Conservation (phyloP, 2,329 filamentous ascomycete species). For the Salinomyces thailandicus region DNA sequence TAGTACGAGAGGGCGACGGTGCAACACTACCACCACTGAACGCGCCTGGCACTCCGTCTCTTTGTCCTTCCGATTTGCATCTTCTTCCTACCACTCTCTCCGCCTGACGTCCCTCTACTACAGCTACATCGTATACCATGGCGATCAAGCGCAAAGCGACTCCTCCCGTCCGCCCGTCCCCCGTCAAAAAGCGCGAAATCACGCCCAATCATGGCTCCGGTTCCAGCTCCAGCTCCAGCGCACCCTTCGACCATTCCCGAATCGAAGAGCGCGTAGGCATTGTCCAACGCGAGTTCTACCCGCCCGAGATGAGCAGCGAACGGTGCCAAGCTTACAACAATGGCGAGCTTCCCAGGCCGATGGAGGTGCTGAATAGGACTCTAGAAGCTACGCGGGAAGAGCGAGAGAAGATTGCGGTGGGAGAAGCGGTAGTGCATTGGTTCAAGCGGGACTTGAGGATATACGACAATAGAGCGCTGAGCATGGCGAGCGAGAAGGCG, state of each 20-base stretch:
- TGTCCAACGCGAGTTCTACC: conserved; percentile 59
- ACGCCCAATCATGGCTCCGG: conserved; percentile 3
- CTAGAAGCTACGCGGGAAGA: conserved; percentile 49
- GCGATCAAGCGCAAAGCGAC: conserved; percentile 22
- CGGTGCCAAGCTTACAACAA: conserved; percentile 64
- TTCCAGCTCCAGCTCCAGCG: conserved; percentile 2
- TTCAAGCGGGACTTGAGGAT: conserved; percentile 74
- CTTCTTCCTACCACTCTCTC: no score
- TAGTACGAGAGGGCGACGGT: no score
- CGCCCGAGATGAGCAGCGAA: conserved; percentile 72
- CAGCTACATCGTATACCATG: no score
- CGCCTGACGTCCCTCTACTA: no score
- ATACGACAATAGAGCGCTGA: conserved; percentile 62
- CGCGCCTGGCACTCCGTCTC: not conserved
- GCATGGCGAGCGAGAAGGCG: conserved; percentile 56
- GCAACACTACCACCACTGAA: not conserved
- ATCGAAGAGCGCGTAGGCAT: conserved; percentile 30
- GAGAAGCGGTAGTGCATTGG: conserved; percentile 70
- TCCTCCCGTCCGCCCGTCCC: conserved; percentile 19
- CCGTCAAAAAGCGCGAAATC: conserved; percentile 15
- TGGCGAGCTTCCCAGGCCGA: conserved; percentile 60
- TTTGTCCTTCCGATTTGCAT: no score
- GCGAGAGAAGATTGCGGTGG: conserved; percentile 44
- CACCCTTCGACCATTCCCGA: conserved; percentile 25
- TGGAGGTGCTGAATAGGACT: conserved; percentile 54